phyloP scores from a whole-genome alignment of 1,139 yeast species.

The Diutina siamensis region DNA sequence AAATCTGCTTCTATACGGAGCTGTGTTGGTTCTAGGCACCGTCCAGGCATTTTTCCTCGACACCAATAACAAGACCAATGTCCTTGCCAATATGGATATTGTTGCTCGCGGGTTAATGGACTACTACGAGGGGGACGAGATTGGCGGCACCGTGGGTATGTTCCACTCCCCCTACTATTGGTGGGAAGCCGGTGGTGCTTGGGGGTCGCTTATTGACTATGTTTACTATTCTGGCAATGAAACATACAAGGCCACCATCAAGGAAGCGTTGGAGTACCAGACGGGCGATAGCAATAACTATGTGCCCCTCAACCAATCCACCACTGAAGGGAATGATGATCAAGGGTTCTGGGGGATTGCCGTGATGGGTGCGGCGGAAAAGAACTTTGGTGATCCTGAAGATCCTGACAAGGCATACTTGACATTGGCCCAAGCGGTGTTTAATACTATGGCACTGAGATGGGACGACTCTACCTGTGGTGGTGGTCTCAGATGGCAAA shows the following conservation, averaged over 20 bases:
- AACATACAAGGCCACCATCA: neutral
- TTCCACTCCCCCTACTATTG: constrained; percentile 6
- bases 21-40: neutral
- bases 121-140: constrained; percentile 6
- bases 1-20: neutral
- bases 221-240: neutral
- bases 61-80: constrained; percentile 1
- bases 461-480: constrained; percentile 59
- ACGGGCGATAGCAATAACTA: constrained; percentile 4
- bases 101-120: constrained; percentile 3
- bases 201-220: constrained; percentile 3
- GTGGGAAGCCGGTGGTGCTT: constrained; percentile 7
- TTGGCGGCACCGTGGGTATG: constrained; percentile 6
- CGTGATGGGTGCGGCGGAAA: constrained; percentile 8
- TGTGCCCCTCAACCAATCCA: constrained; percentile 7
- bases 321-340: constrained; percentile 9
- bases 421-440: constrained; percentile 61
- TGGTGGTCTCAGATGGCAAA: constrained; percentile 86
- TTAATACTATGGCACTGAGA: constrained; percentile 60
- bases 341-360: constrained; percentile 9
- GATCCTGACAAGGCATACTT: constrained; percentile 38
- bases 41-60: neutral
- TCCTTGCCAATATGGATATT: neutral
- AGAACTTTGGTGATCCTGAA: constrained; percentile 6
- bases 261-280: constrained; percentile 5